A percentile compares a stretch with the other conserved stretches of the same genome.
phyloP scores from a whole-genome alignment of 371 early-diverging fungal genomes.

The Actinomucor elegans region DNA sequence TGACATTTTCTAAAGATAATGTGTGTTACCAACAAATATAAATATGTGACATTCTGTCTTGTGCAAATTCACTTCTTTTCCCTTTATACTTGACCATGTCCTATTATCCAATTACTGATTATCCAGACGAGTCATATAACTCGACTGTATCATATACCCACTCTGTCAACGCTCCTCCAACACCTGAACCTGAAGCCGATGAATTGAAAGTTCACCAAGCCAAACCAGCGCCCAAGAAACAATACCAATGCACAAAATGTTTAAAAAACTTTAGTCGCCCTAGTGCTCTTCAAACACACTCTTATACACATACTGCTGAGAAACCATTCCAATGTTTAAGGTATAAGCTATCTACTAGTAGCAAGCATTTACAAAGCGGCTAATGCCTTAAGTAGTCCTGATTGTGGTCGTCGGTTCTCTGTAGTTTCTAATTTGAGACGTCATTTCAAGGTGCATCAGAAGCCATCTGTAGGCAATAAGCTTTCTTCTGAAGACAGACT shows the following conservation, averaged over 20 bases:
- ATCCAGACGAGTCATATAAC: no score
- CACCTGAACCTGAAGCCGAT: not conserved
- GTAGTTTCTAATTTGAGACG: slow-evolving; percentile 73
- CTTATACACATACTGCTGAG: slow-evolving; percentile 77
- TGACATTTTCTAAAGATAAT: no score
- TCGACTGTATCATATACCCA: no score
- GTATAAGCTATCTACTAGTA: no score
- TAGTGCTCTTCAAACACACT: slow-evolving; percentile 72
- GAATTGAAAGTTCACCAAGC: not conserved
- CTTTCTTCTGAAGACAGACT: slow-evolving; percentile 21
- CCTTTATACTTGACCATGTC: no score
- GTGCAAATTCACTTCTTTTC: no score
- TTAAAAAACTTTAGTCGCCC: slow-evolving; percentile 75
- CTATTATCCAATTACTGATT: no score
- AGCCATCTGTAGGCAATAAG: not conserved
- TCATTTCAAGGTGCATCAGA: slow-evolving; percentile 43
- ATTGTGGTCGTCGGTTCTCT: slow-evolving; percentile 66
- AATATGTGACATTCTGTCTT: no score
- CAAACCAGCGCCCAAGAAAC: slow-evolving; percentile 1
- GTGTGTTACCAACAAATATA: no score
- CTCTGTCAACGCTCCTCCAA: no score
- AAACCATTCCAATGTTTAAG: slow-evolving; percentile 66
- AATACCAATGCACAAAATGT: slow-evolving; percentile 57
- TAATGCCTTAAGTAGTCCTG: slow-evolving; percentile 19
- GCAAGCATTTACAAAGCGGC: no score